A percentile compares a stretch with the other conserved stretches of the same genome.
These are phyloP conservation scores for Liriodendron chinense DNA, from an alignment of 164 flowering plant genomes.

Conservation along the genomic window DNA sequence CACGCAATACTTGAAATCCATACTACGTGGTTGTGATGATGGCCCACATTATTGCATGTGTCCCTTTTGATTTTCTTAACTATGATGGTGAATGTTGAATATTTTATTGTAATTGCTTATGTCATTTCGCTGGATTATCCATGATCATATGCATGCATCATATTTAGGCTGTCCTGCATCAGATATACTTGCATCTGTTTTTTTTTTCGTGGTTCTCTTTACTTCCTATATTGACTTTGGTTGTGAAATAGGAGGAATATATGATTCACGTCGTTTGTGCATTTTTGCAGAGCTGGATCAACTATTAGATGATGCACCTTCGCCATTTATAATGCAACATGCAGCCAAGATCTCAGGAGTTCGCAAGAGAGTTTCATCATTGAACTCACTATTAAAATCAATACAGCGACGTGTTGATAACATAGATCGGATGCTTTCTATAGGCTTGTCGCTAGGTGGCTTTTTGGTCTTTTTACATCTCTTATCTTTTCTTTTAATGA, in stretches of 20 bases:
- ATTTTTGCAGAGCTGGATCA: conserved; percentile 80
- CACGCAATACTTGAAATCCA: too few species aligned
- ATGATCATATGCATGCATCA: too few species aligned
- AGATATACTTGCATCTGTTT: too few species aligned
- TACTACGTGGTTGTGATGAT: too few species aligned
- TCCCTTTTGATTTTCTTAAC: too few species aligned
- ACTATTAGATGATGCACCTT: conserved; percentile 89
- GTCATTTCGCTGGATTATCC: too few species aligned
- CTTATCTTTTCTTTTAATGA: not conserved
- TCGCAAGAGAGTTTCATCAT: conserved; percentile 77
- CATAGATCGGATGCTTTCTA: conserved; percentile 15
- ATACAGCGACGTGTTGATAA: conserved; percentile 85
- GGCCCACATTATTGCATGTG: too few species aligned
- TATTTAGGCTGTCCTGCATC: too few species aligned
- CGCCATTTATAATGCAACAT: conserved; percentile 87
- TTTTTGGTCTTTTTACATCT: not conserved
- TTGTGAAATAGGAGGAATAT: not conserved
- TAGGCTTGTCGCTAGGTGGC: conserved; percentile 32
- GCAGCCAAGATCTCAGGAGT: conserved; percentile 80
- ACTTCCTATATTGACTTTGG: conserved; percentile 17
- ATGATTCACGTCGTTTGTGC: conserved; percentile 1
- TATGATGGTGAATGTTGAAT: not conserved
- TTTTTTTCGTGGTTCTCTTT: not conserved
- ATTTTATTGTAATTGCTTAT: not conserved
- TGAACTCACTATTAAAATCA: conserved; percentile 64